These are phyloP conservation scores for Trichocladium uniseriatum DNA, from an alignment of 495 filamentous ascomycete species.

Conservation along the genomic window DNA sequence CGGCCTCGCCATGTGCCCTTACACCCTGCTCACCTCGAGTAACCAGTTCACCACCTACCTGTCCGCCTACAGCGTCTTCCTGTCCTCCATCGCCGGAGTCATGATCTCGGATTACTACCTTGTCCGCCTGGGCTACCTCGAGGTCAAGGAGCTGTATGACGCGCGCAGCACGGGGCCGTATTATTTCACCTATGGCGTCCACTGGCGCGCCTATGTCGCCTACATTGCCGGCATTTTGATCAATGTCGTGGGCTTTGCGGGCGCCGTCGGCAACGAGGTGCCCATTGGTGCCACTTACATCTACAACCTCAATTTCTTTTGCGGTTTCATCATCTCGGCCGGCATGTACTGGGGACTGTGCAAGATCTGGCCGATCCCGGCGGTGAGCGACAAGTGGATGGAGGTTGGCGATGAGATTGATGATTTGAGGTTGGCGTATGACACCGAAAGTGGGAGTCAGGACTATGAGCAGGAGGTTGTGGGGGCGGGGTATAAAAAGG, in stretches of 20 bases:
- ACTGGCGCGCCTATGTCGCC: slow-evolving; percentile 74
- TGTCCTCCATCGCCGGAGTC: slow-evolving; percentile 84
- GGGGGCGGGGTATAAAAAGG: not conserved
- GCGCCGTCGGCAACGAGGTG: slow-evolving; percentile 57
- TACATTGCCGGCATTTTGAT: slow-evolving; percentile 81
- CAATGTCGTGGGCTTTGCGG: slow-evolving; percentile 89
- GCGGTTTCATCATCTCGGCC: slow-evolving; percentile 64
- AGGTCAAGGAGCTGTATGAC: slow-evolving; percentile 72
- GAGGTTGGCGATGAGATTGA: slow-evolving; percentile 65
- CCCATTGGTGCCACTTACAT: slow-evolving; percentile 78
- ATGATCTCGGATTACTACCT: slow-evolving; percentile 87
- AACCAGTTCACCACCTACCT: slow-evolving; percentile 95
- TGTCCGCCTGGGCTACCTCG: slow-evolving; percentile 73
- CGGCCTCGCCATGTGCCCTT: slow-evolving; percentile 83
- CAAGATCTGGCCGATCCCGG: slow-evolving; percentile 61
- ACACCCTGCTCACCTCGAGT: slow-evolving; percentile 65
- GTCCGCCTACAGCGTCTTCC: slow-evolving; percentile 90
- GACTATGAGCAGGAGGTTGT: slow-evolving; percentile 2
- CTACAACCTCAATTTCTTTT: slow-evolving; percentile 86
- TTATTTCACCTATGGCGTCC: slow-evolving; percentile 62
- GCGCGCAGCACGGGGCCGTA: slow-evolving; percentile 58
- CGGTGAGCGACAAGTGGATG: slow-evolving; percentile 65
- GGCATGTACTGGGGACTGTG: slow-evolving; percentile 62
- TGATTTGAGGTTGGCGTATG: slow-evolving; percentile 42
- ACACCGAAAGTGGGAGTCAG: slow-evolving; percentile 17